These are phyloP conservation scores for Panellus pusillus DNA, from an alignment of 768 basidiomycete species.

Conservation along the genomic window DNA sequence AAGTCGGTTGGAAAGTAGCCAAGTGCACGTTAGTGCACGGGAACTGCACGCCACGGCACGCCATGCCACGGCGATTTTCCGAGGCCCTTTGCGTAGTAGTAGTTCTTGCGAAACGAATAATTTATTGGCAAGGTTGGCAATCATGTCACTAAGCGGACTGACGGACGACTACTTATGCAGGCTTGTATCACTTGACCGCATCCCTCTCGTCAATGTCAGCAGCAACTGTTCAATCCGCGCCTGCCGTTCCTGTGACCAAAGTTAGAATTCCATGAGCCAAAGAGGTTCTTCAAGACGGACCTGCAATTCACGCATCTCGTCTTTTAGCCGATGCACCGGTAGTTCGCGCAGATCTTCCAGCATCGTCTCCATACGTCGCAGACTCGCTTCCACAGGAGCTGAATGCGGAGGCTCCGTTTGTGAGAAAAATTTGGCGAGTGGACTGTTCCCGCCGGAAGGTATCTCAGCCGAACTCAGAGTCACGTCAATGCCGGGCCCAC, in stretches of 20 bases:
- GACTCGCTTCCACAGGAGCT: conserved; percentile 39
- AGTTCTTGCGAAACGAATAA: too few relatives aligned
- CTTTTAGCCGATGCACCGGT: conserved; percentile 66
- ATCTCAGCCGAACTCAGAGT: conserved; percentile 23
- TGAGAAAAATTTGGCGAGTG: conserved; percentile 51
- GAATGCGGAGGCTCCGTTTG: conserved; percentile 19
- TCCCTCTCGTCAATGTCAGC: conserved; percentile 64
- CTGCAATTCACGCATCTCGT: conserved; percentile 84
- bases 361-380: conserved; percentile 58
- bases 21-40: too few relatives aligned
- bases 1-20: too few relatives aligned
- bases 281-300: conserved; percentile 34
- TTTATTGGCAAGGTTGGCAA: not conserved
- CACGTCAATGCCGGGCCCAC: conserved; percentile 19
- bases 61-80: too few relatives aligned
- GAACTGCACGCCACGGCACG: too few relatives aligned
- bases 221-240: conserved; percentile 75
- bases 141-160: too few relatives aligned
- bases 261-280: not conserved
- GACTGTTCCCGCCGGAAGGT: conserved; percentile 38
- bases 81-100: too few relatives aligned
- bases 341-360: conserved; percentile 63
- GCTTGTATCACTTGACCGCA: conserved; percentile 47
- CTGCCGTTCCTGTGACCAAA: conserved; percentile 58
- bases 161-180: conserved; percentile 6